Evolutionary conservation across 2,329 filamentous ascomycete species (phyloP).

Genomic region (Fusarium oligoseptatum): DNA sequence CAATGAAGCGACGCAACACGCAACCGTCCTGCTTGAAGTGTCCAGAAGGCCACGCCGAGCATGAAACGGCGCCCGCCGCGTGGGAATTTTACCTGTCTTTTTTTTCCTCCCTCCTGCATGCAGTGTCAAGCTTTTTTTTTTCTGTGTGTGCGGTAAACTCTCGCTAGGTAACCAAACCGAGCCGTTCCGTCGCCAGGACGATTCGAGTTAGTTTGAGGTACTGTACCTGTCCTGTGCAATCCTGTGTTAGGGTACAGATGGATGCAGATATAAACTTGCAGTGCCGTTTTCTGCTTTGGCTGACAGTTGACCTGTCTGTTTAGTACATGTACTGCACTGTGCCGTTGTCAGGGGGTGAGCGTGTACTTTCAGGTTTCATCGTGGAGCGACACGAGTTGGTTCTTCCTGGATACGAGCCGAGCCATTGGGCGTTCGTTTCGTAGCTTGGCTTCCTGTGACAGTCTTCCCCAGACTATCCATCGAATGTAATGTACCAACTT

Average conservation of each 20-base stretch:
- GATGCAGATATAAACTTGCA: not conserved
- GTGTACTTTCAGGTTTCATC: not conserved
- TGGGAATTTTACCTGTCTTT: not conserved
- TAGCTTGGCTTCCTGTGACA: not conserved
- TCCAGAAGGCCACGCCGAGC: not conserved
- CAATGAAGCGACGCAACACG: not conserved
- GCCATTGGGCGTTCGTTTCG: not conserved
- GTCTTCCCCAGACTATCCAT: not conserved
- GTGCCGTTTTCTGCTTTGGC: not conserved
- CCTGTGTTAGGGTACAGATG: not conserved
- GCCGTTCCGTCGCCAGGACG: constrained; percentile 4
- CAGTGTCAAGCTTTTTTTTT: not conserved
- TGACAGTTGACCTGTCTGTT: not conserved
- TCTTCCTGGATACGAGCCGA: constrained; percentile 18
- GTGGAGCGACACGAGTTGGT: constrained; percentile 3
- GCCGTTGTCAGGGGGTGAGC: not conserved
- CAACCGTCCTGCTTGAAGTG: not conserved
- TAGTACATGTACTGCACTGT: not conserved
- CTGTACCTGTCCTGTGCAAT: not conserved
- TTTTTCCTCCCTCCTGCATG: not conserved
- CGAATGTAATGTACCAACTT: not conserved
- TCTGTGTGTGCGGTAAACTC: not conserved
- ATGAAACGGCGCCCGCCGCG: constrained; percentile 3
- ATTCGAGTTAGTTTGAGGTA: constrained; percentile 1
- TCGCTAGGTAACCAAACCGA: constrained; percentile 5